Percentiles rank a stretch among this genome's conserved stretches.
Evolutionary conservation across 2,329 filamentous ascomycete genomes (phyloP).

Genomic region (Pleurostoma richardsiae): DNA sequence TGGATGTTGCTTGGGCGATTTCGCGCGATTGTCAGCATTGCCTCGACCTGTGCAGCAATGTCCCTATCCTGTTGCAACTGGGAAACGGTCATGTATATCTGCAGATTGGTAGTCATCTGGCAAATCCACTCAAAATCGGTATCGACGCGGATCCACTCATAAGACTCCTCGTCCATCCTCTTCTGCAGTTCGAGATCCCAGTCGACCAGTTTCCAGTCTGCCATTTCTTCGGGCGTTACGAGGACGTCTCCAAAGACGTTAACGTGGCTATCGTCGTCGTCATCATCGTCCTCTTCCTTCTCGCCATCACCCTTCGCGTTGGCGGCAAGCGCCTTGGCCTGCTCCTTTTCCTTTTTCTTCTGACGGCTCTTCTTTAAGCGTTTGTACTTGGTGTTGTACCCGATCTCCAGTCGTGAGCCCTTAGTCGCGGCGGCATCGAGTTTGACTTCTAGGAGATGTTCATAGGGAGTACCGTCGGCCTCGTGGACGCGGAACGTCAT

Average conservation of each 20-base stretch:
- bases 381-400: conserved; percentile 99
- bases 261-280: conserved; percentile 58
- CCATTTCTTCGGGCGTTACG: conserved; percentile 73
- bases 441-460: conserved; percentile 94
- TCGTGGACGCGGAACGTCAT: conserved; percentile 99
- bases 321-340: conserved; percentile 53
- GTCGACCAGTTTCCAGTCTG: conserved; percentile 79
- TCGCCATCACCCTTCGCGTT: conserved; percentile 45
- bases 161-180: conserved; percentile 91
- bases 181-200: conserved; percentile 87
- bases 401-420: conserved; percentile 78
- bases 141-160: conserved; percentile 98
- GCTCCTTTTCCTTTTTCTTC: conserved; percentile 64
- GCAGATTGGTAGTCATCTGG: conserved; percentile 74
- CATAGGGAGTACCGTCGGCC: conserved; percentile 95
- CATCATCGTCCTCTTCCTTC: conserved; percentile 56
- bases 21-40: conserved; percentile 68
- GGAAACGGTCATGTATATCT: conserved; percentile 95
- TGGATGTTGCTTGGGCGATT: conserved; percentile 72
- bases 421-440: conserved; percentile 66
- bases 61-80: conserved; percentile 96
- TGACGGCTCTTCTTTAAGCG: conserved; percentile 78
- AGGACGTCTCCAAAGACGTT: conserved; percentile 92
- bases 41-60: conserved; percentile 79
- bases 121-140: conserved; percentile 98